phyloP scores from a whole-genome alignment of 805 yeast genomes.

The Blastobotrys chiropterorum region DNA sequence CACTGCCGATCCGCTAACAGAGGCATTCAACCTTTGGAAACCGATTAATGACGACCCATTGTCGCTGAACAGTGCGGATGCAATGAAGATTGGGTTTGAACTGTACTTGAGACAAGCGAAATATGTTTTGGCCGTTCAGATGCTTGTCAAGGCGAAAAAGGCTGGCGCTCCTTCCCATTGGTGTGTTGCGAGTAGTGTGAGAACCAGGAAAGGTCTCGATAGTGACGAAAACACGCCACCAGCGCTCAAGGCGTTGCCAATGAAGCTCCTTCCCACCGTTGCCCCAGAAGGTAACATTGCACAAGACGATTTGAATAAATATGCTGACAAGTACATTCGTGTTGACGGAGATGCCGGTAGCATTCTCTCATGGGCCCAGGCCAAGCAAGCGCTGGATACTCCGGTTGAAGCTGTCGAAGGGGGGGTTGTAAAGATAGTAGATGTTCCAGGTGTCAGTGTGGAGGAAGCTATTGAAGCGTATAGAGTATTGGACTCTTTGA shows the following conservation, averaged over 20 bases:
- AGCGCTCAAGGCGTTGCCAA: constrained; percentile 33
- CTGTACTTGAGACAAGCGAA: constrained; percentile 41
- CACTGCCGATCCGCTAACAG: constrained; percentile 37
- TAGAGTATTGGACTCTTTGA: neutral
- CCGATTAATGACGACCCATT: constrained; percentile 25
- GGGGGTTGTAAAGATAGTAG: neutral
- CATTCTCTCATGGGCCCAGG: constrained; percentile 24
- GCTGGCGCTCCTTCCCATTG: constrained; percentile 30
- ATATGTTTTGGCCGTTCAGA: constrained; percentile 47
- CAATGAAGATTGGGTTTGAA: constrained; percentile 41
- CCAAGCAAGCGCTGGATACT: constrained; percentile 21
- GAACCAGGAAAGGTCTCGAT: constrained; percentile 31
- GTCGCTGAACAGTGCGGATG: constrained; percentile 22
- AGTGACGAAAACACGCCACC: constrained; percentile 37
- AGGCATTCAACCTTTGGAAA: constrained; percentile 37
- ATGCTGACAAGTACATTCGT: constrained; percentile 21
- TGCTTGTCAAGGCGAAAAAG: constrained; percentile 40
- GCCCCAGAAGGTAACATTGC: constrained; percentile 19
- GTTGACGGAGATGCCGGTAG: constrained; percentile 12
- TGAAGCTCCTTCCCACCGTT: constrained; percentile 16
- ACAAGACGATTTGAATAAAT: constrained; percentile 18
- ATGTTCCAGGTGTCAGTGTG: neutral
- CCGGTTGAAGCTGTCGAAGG: constrained; percentile 7
- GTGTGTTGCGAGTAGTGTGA: constrained; percentile 29
- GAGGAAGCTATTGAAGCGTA: neutral